phyloP scores from a whole-genome alignment of 1,284 basidiomycete species.

The Athelia psychrophila region DNA sequence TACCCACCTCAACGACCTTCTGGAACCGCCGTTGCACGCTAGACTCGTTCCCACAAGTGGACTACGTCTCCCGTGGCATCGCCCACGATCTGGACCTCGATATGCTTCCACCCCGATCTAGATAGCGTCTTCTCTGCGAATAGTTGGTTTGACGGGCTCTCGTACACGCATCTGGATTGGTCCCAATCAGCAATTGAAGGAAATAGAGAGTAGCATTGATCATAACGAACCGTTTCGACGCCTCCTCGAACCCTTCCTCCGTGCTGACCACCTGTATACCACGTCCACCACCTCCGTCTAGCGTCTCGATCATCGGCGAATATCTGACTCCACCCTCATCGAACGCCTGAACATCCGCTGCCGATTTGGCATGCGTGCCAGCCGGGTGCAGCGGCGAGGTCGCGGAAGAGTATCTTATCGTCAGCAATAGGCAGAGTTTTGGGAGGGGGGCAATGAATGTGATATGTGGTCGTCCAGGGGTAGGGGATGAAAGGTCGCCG shows the following conservation, averaged over 20 bases:
- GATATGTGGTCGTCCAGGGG: constrained; percentile 40
- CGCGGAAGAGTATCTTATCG: constrained; percentile 59
- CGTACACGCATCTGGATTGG: constrained; percentile 19
- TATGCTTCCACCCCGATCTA: constrained; percentile 60
- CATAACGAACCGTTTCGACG: constrained; percentile 21
- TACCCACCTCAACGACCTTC: constrained; percentile 72
- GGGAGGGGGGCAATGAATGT: constrained; percentile 60
- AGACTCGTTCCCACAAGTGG: constrained; percentile 67
- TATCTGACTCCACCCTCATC: constrained; percentile 47
- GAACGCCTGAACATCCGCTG: constrained; percentile 41
- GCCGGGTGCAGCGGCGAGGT: constrained; percentile 47
- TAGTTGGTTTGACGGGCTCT: constrained; percentile 55
- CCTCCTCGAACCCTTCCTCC: constrained; percentile 35
- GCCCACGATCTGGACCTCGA: constrained; percentile 70
- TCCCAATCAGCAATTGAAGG: too few relatives aligned
- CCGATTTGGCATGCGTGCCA: constrained; percentile 48
- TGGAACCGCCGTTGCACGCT: constrained; percentile 71
- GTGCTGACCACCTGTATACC: constrained; percentile 58
- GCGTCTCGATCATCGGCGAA: constrained; percentile 69
- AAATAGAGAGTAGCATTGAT: constrained; percentile 44
- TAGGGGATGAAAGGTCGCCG: constrained; percentile 44
- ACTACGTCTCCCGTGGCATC: constrained; percentile 57
- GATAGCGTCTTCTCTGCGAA: constrained; percentile 64
- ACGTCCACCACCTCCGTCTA: constrained; percentile 72
- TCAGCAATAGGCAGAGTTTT: constrained; percentile 56